A percentile compares a stretch with the other conserved stretches of the same genome.
These are phyloP conservation scores for Medicago ruthenica DNA, from an alignment of 306 rosid genomes.

Conservation along the genomic window DNA sequence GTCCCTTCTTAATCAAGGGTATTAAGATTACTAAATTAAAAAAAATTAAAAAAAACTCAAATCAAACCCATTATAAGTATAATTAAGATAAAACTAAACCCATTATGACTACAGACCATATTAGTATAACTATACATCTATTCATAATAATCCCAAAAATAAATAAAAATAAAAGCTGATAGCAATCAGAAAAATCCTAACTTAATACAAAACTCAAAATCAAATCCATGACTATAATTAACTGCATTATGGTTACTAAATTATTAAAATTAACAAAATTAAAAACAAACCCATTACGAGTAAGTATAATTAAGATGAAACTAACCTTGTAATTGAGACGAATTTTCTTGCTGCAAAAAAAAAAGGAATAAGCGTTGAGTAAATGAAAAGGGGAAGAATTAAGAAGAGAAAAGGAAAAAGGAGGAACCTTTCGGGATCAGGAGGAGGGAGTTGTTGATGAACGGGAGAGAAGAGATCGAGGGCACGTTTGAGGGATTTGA, in stretches of 20 bases:
- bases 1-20: not conserved
- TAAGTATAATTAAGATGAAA: slow-evolving; percentile 5
- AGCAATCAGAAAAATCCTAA: too few relatives aligned
- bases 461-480: slow-evolving; percentile 93
- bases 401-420: not conserved
- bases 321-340: slow-evolving; percentile 87
- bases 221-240: too few relatives aligned
- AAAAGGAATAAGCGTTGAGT: not conserved
- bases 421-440: slow-evolving; percentile 65
- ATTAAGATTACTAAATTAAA: not conserved
- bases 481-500: slow-evolving; percentile 91
- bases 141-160: too few relatives aligned
- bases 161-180: too few relatives aligned
- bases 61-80: not conserved
- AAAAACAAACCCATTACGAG: not conserved
- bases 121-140: too few relatives aligned
- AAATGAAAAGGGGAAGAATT: not conserved
- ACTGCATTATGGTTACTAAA: not conserved
- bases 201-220: too few relatives aligned
- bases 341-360: slow-evolving; percentile 63
- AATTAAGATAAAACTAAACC: slow-evolving; percentile 45
- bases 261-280: not conserved
- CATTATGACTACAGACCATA: too few relatives aligned
- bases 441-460: slow-evolving; percentile 74
- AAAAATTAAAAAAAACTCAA: not conserved